Conservation (phyloP, 352 stramenopile genomes). For the Phytophthora macrochlamydospora region DNA sequence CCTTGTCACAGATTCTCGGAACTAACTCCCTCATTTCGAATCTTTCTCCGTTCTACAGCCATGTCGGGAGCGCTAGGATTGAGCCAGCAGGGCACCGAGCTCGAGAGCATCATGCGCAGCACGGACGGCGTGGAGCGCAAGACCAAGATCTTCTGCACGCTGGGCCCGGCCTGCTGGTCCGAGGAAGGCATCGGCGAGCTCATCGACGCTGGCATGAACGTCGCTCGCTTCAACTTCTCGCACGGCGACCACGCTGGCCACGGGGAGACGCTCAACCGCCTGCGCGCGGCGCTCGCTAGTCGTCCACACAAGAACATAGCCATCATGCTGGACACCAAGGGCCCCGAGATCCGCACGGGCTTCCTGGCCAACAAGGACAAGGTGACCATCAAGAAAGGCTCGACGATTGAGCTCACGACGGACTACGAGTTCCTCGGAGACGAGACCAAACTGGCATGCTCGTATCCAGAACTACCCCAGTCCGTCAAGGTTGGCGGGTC, state of each 20-base stretch:
- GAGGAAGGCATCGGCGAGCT: slow-evolving; percentile 92
- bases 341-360: slow-evolving; percentile 96
- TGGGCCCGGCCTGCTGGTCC: slow-evolving; percentile 91
- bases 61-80: slow-evolving; percentile 38
- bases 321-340: slow-evolving; percentile 97
- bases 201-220: slow-evolving; percentile 93
- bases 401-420: slow-evolving; percentile 66
- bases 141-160: slow-evolving; percentile 92
- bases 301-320: slow-evolving; percentile 85
- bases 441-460: slow-evolving; percentile 68
- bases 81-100: slow-evolving; percentile 32
- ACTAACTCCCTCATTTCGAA: slow-evolving; percentile 3
- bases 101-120: slow-evolving; percentile 45
- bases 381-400: slow-evolving; percentile 64
- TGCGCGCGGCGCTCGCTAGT: slow-evolving; percentile 59
- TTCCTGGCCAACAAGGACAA: slow-evolving; percentile 58
- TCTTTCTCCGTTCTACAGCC: slow-evolving; percentile 14
- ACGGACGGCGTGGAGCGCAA: slow-evolving; percentile 45
- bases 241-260: slow-evolving; percentile 95
- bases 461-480: slow-evolving; percentile 93
- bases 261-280: slow-evolving; percentile 69
- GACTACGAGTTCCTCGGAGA: slow-evolving; percentile 45
- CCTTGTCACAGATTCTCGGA: not conserved
- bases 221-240: slow-evolving; percentile 99
- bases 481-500: slow-evolving; percentile 90